Evolutionary conservation across 129 eudicot species (phyloP).

Genomic region (Deinandra increscens): DNA sequence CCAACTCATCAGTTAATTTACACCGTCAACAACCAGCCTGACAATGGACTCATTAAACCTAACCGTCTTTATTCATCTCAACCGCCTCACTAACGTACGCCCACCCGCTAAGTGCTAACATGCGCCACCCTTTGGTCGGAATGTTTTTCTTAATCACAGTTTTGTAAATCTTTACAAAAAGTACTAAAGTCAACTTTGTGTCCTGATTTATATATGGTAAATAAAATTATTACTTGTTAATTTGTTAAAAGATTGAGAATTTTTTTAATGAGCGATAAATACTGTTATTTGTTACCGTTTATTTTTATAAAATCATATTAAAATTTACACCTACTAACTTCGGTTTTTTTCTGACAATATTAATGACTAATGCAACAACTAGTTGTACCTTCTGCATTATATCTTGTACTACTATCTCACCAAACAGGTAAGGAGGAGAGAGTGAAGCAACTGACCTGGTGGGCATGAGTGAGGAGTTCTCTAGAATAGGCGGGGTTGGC

Average conservation of each 20-base stretch:
- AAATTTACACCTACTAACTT: background rate
- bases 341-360: background rate
- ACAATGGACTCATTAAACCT: slow-evolving; percentile 43
- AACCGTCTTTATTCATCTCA: slow-evolving; percentile 50
- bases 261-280: too few relatives aligned
- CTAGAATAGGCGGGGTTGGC: slow-evolving; percentile 65
- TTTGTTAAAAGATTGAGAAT: too few relatives aligned
- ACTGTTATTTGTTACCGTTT: too few relatives aligned
- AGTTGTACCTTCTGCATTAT: slow-evolving; percentile 19
- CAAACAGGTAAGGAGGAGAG: background rate
- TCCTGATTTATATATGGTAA: too few relatives aligned
- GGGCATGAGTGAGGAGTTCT: slow-evolving; percentile 73
- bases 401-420: slow-evolving; percentile 22
- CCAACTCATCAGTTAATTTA: slow-evolving; percentile 22
- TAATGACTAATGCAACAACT: background rate
- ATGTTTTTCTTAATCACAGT: too few relatives aligned
- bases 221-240: too few relatives aligned
- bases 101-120: slow-evolving; percentile 21
- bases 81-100: slow-evolving; percentile 48
- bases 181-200: too few relatives aligned
- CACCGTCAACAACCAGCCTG: slow-evolving; percentile 55
- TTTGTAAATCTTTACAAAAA: too few relatives aligned
- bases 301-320: too few relatives aligned
- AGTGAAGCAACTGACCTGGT: slow-evolving; percentile 51
- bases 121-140: slow-evolving; percentile 18